phyloP scores from a whole-genome alignment of 2,329 filamentous ascomycete species.

The Albophoma yamanashiensis region DNA sequence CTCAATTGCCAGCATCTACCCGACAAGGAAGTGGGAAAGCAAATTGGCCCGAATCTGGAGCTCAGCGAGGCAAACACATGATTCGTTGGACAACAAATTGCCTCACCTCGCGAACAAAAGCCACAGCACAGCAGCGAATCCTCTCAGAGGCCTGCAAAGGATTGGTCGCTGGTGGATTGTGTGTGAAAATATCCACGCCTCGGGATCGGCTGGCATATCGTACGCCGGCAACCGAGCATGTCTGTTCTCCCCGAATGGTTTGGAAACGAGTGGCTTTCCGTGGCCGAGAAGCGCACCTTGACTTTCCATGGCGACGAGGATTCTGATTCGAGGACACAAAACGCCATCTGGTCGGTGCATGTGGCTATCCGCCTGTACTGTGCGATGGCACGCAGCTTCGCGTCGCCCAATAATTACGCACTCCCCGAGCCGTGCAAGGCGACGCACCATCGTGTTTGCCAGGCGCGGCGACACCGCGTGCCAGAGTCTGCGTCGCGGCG shows the following conservation, averaged over 20 bases:
- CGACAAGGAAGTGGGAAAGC: not conserved
- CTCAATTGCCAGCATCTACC: not conserved
- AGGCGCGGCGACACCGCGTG: not conserved
- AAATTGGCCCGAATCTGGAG: not conserved
- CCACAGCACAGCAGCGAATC: not conserved
- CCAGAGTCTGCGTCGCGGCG: not conserved
- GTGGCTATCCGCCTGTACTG: not conserved
- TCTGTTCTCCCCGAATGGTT: not conserved
- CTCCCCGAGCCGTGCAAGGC: not conserved
- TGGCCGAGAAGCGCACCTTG: not conserved
- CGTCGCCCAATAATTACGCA: not conserved
- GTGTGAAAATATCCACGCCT: not conserved
- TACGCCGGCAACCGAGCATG: not conserved
- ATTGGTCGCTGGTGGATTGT: not conserved
- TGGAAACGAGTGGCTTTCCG: not conserved
- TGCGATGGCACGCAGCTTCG: not conserved
- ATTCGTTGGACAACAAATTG: not conserved
- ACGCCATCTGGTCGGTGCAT: not conserved
- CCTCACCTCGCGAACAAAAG: not conserved
- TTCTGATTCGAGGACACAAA: not conserved
- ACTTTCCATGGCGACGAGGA: not conserved
- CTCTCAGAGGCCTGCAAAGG: not conserved
- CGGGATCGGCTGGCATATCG: not conserved
- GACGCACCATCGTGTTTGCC: not conserved
- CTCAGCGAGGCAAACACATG: not conserved